Evolutionary conservation across 306 rosid species (phyloP), one percentile per base, ranked within the genome.

Genomic region (Vigna angularis): DNA sequence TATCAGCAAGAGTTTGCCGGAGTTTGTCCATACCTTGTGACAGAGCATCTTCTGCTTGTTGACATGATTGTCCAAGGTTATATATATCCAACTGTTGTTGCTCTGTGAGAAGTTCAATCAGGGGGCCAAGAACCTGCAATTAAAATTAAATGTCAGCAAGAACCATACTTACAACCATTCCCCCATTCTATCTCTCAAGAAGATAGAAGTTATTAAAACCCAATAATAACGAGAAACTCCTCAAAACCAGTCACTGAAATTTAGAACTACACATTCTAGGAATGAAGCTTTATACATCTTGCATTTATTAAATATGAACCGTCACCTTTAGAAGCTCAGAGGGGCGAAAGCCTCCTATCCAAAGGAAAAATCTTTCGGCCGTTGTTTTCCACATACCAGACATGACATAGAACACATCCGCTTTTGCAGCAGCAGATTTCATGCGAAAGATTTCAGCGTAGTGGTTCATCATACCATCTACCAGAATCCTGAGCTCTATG

Each of bases 331-430:
- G 93, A 68, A 90, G 89, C 84, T 96, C 98, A 49, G 99, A 96
- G 66, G 99, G 99, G 40, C 99, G 98, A 85, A 89, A 90, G 75
- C 99, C 99, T 81, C 99, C 99, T 9, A 96, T 96, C 99, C 99
- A 96, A 49, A 83, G 82, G 92, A 96, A 91, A 82, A 96, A 89
- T 65, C 92, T 82, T 82, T 96, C 99, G 4, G 96, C 94, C 32
- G 98, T 81, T 53, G 98, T 88, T 81, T 93, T 90, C 99, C 99
- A 96, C 94, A 96, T 86, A 36, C 98, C 99, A 16, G 90, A 91
- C 92, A 93, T 89, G 12, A 96, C 88, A 70, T 90, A 96, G 73
- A 91, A 96, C 55, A 96, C 99, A 26, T 96, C 99, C 20, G 88
- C 91, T 81, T 91, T 93, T 32, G 97, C 91, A 52, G 99, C 99